Conservation (phyloP, 768 basidiomycete species). For the Suillus weaverae region DNA sequence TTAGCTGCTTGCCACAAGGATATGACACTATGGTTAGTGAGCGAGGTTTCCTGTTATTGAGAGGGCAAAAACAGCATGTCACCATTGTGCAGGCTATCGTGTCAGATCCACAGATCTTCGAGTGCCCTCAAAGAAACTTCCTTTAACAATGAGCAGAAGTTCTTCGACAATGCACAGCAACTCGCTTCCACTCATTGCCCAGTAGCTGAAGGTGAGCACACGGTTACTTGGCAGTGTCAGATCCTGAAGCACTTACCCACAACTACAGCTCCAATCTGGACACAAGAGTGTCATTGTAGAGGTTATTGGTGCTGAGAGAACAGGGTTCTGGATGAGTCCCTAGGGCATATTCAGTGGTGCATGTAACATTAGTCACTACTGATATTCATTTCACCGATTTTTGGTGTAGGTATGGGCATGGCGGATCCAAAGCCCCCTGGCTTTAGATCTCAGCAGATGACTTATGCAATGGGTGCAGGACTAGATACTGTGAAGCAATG, state of each 20-base stretch:
- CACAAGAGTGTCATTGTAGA: constrained; percentile 38
- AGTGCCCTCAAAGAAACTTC: too few relatives aligned
- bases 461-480: too few relatives aligned
- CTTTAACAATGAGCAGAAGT: too few relatives aligned
- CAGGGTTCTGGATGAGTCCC: constrained; percentile 58
- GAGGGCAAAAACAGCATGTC: constrained; percentile 55
- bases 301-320: constrained; percentile 54
- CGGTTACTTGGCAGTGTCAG: too few relatives aligned
- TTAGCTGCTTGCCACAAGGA: constrained; percentile 44
- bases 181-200: too few relatives aligned
- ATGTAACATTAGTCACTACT: background rate
- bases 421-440: background rate
- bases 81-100: constrained; percentile 54
- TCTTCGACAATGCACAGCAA: too few relatives aligned
- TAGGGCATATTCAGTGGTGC: constrained; percentile 44
- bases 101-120: constrained; percentile 49
- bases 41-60: constrained; percentile 47
- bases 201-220: too few relatives aligned
- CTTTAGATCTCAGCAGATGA: too few relatives aligned
- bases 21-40: constrained; percentile 54
- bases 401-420: constrained; percentile 50
- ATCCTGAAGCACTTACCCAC: too few relatives aligned
- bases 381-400: background rate
- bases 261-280: too few relatives aligned
- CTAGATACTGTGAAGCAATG: too few relatives aligned